Evolutionary conservation across 1,139 yeast species (phyloP).

Genomic region (Komagataea norvegica): DNA sequence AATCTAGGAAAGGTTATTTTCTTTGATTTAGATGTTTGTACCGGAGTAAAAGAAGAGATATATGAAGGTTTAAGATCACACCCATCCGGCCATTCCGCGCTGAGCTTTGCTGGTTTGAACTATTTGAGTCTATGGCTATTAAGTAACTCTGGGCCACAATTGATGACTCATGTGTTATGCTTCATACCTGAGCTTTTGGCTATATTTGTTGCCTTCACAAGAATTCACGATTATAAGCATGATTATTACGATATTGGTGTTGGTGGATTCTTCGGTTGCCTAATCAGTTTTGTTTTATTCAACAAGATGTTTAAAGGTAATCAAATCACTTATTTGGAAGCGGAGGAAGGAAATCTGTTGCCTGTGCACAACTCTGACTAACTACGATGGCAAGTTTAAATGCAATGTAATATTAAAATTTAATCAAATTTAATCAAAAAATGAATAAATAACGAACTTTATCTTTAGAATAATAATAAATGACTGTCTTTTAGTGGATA

Average conservation of each 20-base stretch:
- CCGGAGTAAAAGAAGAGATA: slow-evolving; percentile 34
- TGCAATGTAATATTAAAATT: background rate
- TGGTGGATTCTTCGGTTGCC: slow-evolving; percentile 51
- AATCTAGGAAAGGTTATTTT: slow-evolving; percentile 34
- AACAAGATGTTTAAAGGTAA: slow-evolving; percentile 34
- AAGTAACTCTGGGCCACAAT: slow-evolving; percentile 37
- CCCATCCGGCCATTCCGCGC: slow-evolving; percentile 78
- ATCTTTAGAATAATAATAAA: background rate
- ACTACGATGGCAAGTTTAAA: no score
- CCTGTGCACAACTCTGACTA: slow-evolving; percentile 13
- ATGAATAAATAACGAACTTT: background rate
- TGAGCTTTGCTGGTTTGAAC: slow-evolving; percentile 63
- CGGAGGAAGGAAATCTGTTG: slow-evolving; percentile 10
- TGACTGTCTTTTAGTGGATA: background rate
- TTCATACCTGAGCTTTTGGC: slow-evolving; percentile 42
- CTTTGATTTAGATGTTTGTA: slow-evolving; percentile 51
- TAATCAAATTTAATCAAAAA: background rate
- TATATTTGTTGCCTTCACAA: slow-evolving; percentile 49
- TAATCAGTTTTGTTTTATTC: slow-evolving; percentile 46
- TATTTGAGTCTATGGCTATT: slow-evolving; percentile 58
- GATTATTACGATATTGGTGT: slow-evolving; percentile 63
- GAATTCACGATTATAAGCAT: slow-evolving; percentile 74
- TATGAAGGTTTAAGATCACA: slow-evolving; percentile 73
- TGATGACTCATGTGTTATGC: slow-evolving; percentile 7
- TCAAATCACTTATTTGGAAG: slow-evolving; percentile 18